phyloP scores from a whole-genome alignment of 2,329 filamentous ascomycete genomes.

The Botrytis medusae region DNA sequence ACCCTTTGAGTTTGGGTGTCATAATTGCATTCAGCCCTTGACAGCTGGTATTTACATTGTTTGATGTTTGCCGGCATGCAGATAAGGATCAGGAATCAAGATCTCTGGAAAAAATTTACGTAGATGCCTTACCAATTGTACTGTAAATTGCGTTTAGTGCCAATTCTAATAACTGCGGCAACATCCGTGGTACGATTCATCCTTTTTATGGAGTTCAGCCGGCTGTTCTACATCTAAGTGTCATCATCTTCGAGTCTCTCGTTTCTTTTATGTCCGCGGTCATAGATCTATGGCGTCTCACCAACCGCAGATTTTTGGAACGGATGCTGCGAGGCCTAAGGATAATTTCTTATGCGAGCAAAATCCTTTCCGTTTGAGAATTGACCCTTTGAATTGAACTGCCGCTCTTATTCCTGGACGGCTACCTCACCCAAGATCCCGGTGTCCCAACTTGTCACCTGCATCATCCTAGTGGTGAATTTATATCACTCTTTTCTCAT shows the following conservation, averaged over 20 bases:
- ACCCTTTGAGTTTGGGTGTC: not conserved
- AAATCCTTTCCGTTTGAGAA: not conserved
- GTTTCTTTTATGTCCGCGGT: not conserved
- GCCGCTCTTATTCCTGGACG: not conserved
- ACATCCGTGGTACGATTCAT: not conserved
- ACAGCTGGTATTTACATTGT: not conserved
- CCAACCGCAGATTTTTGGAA: slow-evolving; percentile 8
- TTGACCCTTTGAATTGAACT: not conserved
- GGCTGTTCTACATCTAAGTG: not conserved
- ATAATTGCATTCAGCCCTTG: not conserved
- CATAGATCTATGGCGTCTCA: not conserved
- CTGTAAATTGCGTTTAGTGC: not conserved
- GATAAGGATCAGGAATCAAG: slow-evolving; percentile 4
- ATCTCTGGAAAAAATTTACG: not conserved
- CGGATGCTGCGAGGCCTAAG: not conserved
- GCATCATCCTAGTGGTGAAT: slow-evolving; percentile 10
- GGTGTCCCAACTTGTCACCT: not conserved
- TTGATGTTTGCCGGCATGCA: not conserved
- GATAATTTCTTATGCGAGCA: not conserved
- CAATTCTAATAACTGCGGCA: not conserved
- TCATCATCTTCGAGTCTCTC: not conserved
- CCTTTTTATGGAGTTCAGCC: not conserved
- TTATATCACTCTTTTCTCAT: not conserved
- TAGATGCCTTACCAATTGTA: not conserved
- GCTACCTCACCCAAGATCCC: not conserved